These are phyloP conservation scores for Phytophthora foliorum DNA, from an alignment of 352 stramenopile species.

Conservation along the genomic window DNA sequence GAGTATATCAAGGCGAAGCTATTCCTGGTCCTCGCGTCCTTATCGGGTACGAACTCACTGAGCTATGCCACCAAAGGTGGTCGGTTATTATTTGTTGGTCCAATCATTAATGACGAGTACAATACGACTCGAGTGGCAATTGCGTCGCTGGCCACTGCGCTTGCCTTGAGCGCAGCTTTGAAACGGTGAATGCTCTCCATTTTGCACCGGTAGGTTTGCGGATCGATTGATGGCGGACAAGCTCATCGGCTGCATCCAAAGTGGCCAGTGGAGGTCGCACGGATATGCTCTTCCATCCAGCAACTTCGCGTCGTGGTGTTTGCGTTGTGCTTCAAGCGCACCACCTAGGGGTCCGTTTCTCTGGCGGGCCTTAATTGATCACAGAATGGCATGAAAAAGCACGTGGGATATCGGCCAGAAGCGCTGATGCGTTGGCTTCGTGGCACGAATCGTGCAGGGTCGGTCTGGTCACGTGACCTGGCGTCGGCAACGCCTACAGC, in stretches of 20 bases:
- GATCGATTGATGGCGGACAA: conserved; percentile 8
- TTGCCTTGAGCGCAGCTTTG: conserved; percentile 22
- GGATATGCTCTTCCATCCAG: conserved; percentile 8
- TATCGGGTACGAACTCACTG: too few relatives aligned
- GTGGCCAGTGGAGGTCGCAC: conserved; percentile 6
- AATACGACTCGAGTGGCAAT: too few relatives aligned
- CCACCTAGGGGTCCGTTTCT: conserved; percentile 28
- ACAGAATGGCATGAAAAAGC: neutral
- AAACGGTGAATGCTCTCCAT: conserved; percentile 26
- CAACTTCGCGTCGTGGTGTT: conserved; percentile 3
- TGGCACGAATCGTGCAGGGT: neutral
- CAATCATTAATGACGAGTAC: too few relatives aligned
- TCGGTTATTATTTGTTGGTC: too few relatives aligned
- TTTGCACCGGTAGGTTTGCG: neutral
- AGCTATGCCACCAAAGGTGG: too few relatives aligned
- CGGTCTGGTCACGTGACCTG: conserved; percentile 7
- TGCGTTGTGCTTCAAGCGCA: neutral
- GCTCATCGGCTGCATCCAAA: conserved; percentile 10
- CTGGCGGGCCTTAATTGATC: conserved; percentile 8
- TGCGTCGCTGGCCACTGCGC: conserved; percentile 34
- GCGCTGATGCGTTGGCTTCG: too few relatives aligned
- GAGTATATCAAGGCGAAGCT: too few relatives aligned
- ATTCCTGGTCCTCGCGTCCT: too few relatives aligned
- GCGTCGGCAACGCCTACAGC: conserved; percentile 3
- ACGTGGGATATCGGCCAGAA: conserved; percentile 5